phyloP scores from a whole-genome alignment of 2,329 filamentous ascomycete genomes.

The Coniochaeta sp. region DNA sequence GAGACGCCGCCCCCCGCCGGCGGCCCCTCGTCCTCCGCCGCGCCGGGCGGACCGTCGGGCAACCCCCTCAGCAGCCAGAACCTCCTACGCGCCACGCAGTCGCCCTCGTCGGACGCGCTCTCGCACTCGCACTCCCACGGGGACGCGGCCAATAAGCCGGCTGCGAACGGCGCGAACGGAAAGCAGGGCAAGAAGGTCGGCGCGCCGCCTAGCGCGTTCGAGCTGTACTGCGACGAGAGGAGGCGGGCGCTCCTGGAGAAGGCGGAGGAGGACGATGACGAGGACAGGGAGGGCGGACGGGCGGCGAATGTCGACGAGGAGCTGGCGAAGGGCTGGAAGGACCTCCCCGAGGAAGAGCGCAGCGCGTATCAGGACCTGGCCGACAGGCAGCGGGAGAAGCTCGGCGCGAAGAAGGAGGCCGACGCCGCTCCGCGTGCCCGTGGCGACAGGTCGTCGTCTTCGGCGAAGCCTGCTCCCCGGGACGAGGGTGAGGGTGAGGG shows the following conservation, averaged over 20 bases:
- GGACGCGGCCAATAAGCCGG: conserved; percentile 11
- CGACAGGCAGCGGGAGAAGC: conserved; percentile 13
- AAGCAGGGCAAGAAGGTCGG: conserved; percentile 32
- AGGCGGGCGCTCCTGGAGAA: conserved; percentile 36
- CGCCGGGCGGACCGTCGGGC: neutral
- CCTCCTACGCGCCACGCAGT: conserved; percentile 27
- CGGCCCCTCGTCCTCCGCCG: conserved; percentile 8
- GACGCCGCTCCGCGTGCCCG: neutral
- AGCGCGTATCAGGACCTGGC: conserved; percentile 39
- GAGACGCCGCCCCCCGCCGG: conserved; percentile 28
- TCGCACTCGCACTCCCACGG: conserved; percentile 40
- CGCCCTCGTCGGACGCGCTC: conserved; percentile 44
- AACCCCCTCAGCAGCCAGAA: conserved; percentile 39
- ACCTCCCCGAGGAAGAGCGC: conserved; percentile 39
- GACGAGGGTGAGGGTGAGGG: conserved; percentile 10
- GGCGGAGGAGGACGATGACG: conserved; percentile 7
- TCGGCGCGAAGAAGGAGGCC: conserved; percentile 5
- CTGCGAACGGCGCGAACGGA: conserved; percentile 17
- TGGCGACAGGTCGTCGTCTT: neutral
- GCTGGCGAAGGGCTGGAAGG: conserved; percentile 47
- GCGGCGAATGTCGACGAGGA: conserved; percentile 42
- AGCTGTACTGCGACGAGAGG: conserved; percentile 45
- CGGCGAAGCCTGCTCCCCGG: neutral
- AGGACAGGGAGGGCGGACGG: conserved; percentile 11
- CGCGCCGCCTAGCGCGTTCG: conserved; percentile 44